phyloP scores from a whole-genome alignment of 2,329 filamentous ascomycete species.

The Fusarium acutatum region DNA sequence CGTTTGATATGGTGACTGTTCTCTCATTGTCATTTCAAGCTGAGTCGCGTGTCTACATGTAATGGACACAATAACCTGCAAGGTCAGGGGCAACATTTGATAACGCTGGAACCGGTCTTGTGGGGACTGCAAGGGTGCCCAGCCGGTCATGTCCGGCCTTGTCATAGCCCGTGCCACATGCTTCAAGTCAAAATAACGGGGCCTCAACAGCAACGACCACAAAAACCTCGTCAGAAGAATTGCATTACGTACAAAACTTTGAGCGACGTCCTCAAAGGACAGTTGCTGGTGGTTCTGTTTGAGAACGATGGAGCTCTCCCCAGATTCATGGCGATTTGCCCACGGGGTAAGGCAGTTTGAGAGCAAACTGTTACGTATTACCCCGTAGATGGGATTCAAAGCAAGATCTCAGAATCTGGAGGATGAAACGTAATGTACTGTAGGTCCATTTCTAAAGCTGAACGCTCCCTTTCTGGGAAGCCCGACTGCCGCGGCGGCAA shows the following conservation, averaged over 20 bases:
- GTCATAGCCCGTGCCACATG: slow-evolving; percentile 3
- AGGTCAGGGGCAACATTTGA: slow-evolving; percentile 22
- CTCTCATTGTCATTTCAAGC: not conserved
- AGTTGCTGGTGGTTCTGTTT: slow-evolving; percentile 7
- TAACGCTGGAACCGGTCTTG: slow-evolving; percentile 17
- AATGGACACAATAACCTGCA: not conserved
- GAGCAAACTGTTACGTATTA: slow-evolving; percentile 40
- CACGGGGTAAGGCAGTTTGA: slow-evolving; percentile 36
- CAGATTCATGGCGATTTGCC: slow-evolving; percentile 34
- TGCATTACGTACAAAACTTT: slow-evolving; percentile 39
- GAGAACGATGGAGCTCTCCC: slow-evolving; percentile 36
- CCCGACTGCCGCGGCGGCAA: slow-evolving; percentile 26
- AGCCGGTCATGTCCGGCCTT: slow-evolving; percentile 38
- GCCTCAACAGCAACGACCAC: slow-evolving; percentile 18
- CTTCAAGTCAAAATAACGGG: slow-evolving; percentile 26
- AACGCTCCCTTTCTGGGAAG: slow-evolving; percentile 11
- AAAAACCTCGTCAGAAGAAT: slow-evolving; percentile 16
- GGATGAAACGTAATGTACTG: not conserved
- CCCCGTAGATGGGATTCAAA: slow-evolving; percentile 31
- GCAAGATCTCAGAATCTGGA: slow-evolving; percentile 13
- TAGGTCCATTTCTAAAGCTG: not conserved
- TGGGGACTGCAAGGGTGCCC: slow-evolving; percentile 27
- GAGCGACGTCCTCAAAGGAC: slow-evolving; percentile 22
- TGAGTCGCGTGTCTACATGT: not conserved
- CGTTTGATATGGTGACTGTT: not conserved